phyloP scores from a whole-genome alignment of 164 flowering plant genomes.

The Stephania yunnanensis region DNA sequence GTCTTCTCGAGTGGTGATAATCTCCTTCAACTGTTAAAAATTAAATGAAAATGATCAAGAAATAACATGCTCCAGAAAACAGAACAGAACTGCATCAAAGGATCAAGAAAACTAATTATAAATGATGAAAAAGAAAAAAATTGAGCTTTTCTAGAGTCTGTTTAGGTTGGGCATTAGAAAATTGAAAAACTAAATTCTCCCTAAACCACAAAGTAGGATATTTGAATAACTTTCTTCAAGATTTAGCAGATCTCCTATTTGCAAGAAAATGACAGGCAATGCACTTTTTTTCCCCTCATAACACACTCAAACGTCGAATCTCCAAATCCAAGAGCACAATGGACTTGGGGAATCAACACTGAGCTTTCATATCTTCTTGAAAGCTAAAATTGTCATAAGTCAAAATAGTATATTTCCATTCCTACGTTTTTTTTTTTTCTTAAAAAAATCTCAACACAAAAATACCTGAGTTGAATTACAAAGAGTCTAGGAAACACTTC shows the following conservation, averaged over 20 bases:
- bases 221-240: not conserved
- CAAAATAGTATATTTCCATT: not conserved
- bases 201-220: not conserved
- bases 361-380: constrained; percentile 1
- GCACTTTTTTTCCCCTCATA: not conserved
- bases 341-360: not conserved
- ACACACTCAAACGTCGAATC: too few species aligned
- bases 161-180: not conserved
- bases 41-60: constrained; percentile 2
- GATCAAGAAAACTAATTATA: not conserved
- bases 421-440: not conserved
- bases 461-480: not conserved
- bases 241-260: not conserved
- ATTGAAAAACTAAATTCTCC: not conserved
- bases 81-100: not conserved
- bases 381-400: not conserved
- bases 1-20: constrained; percentile 42
- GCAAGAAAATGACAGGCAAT: not conserved
- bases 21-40: constrained; percentile 42
- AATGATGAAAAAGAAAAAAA: not conserved
- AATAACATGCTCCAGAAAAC: not conserved
- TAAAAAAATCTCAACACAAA: not conserved
- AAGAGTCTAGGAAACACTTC: too few species aligned
- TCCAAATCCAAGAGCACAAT: too few species aligned
- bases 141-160: not conserved